Conservation (phyloP, 2,329 filamentous ascomycete species). For the Gaeumannomyces sp. region DNA sequence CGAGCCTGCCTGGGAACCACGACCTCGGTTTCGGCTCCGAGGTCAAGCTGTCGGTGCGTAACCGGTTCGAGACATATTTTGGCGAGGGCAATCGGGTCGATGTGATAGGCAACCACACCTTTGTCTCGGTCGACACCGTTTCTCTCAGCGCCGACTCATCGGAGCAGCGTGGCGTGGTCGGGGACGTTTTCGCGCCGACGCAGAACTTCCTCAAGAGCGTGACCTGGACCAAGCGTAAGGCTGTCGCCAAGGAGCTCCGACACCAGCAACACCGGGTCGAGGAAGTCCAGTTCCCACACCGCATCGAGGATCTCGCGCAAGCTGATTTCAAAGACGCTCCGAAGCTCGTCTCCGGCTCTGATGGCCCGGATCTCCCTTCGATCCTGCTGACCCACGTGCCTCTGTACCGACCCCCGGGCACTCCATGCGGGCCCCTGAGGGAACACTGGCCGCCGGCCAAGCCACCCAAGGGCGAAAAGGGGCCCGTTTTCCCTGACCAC, state of each 20-base stretch:
- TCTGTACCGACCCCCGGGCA: slow-evolving; percentile 73
- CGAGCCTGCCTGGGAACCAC: slow-evolving; percentile 88
- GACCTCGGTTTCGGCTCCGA: slow-evolving; percentile 87
- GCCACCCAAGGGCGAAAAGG: slow-evolving; percentile 51
- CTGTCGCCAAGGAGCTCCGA: slow-evolving; percentile 62
- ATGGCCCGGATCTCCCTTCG: slow-evolving; percentile 65
- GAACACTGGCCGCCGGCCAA: slow-evolving; percentile 74
- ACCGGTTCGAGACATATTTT: slow-evolving; percentile 83
- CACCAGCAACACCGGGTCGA: slow-evolving; percentile 55
- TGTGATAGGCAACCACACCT: slow-evolving; percentile 88
- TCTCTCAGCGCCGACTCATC: slow-evolving; percentile 71
- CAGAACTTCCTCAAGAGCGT: slow-evolving; percentile 69
- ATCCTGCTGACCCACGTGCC: slow-evolving; percentile 89
- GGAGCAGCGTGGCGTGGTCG: slow-evolving; percentile 44
- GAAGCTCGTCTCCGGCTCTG: slow-evolving; percentile 34
- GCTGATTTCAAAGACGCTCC: slow-evolving; percentile 35
- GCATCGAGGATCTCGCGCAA: slow-evolving; percentile 48
- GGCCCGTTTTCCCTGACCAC: slow-evolving; percentile 53
- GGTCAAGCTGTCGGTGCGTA: slow-evolving; percentile 71
- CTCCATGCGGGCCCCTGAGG: slow-evolving; percentile 79
- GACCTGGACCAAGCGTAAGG: slow-evolving; percentile 57
- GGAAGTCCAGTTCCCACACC: slow-evolving; percentile 50
- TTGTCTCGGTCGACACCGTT: slow-evolving; percentile 85
- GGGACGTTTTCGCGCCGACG: slow-evolving; percentile 67
- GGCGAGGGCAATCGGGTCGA: slow-evolving; percentile 88